These are phyloP conservation scores for Trichophyton simii DNA, from an alignment of 2,329 filamentous ascomycete genomes.

Conservation along the genomic window DNA sequence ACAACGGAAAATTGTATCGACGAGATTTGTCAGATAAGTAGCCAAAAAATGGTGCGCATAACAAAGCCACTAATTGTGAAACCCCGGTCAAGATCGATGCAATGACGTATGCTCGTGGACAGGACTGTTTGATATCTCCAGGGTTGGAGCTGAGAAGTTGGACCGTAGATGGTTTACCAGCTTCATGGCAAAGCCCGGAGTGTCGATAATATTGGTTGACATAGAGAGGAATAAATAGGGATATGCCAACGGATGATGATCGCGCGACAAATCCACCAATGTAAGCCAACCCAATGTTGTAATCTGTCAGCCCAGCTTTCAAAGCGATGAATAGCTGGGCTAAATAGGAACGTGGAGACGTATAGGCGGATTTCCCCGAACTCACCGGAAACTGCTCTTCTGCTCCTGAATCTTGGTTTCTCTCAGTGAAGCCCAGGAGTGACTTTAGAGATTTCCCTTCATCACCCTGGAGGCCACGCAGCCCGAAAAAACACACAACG, in stretches of 20 bases:
- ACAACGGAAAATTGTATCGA: constrained; percentile 59
- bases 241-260: constrained; percentile 88
- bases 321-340: constrained; percentile 51
- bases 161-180: constrained; percentile 18
- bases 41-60: constrained; percentile 78
- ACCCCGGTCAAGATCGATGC: constrained; percentile 78
- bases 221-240: constrained; percentile 84
- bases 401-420: neutral
- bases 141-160: constrained; percentile 17
- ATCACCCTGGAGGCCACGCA: constrained; percentile 57
- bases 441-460: constrained; percentile 58
- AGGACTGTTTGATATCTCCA: constrained; percentile 67
- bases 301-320: constrained; percentile 59
- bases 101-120: constrained; percentile 73
- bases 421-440: neutral
- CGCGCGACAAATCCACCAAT: constrained; percentile 89
- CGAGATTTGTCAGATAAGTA: constrained; percentile 61
- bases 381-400: neutral
- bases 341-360: constrained; percentile 24
- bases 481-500: constrained; percentile 62
- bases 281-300: constrained; percentile 74
- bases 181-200: constrained; percentile 55
- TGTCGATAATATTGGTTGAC: constrained; percentile 82
- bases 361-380: neutral
- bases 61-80: constrained; percentile 71